Conservation (phyloP, 805 yeast genomes). For the Starmerella riodocensis region DNA sequence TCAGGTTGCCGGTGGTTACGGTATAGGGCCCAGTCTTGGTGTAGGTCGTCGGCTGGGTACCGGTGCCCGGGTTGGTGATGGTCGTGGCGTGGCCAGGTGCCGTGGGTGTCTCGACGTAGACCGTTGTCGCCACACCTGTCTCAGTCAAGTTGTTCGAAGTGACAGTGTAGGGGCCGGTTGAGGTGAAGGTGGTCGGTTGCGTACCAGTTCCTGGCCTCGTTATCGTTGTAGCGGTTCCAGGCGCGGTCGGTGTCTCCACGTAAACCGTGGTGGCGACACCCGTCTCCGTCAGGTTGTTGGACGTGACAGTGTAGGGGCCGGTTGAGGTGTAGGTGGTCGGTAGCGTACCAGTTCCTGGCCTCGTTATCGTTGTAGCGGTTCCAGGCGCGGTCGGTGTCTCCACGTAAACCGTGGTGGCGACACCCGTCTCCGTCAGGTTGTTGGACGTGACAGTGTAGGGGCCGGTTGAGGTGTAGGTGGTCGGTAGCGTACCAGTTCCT, state of each 20-base stretch:
- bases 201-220: not conserved
- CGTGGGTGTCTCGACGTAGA: not conserved
- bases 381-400: constrained; percentile 2
- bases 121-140: not conserved
- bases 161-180: constrained; percentile 2
- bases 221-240: not conserved
- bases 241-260: not conserved
- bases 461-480: not conserved
- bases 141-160: not conserved
- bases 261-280: not conserved
- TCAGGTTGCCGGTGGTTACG: not conserved
- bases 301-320: not conserved
- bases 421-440: not conserved
- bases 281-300: not conserved
- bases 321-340: not conserved
- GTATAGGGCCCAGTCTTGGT: not conserved
- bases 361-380: not conserved
- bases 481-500: not conserved
- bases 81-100: not conserved
- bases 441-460: not conserved
- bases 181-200: not conserved
- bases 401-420: not conserved
- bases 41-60: not conserved
- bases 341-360: not conserved
- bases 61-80: not conserved